Conservation (phyloP, 257 asterid genomes). For the Agastache rugosa region DNA sequence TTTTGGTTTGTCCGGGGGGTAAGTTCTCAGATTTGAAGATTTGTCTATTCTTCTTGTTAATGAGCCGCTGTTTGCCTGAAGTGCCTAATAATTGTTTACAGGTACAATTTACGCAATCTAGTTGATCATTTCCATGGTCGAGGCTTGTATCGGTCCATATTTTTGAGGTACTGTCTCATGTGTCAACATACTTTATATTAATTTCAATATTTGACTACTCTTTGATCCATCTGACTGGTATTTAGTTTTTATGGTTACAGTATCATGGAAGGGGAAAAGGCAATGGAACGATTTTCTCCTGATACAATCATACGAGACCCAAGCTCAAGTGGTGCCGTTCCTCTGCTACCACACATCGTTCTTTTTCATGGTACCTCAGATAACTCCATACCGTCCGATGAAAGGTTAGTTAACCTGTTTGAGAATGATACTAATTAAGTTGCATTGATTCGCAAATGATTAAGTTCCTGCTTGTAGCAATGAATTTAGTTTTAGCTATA, state of each 20-base stretch:
- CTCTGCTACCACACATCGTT: constrained; percentile 72
- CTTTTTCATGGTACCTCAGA: constrained; percentile 87
- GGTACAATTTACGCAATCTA: constrained; percentile 81
- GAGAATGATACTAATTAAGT: constrained; percentile 11
- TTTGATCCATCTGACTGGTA: constrained; percentile 24
- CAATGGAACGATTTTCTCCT: constrained; percentile 78
- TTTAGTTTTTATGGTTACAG: constrained; percentile 48
- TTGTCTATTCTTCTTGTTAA: constrained; percentile 16
- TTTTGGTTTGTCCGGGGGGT: constrained; percentile 99
- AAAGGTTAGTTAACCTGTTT: constrained; percentile 65
- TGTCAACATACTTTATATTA: background rate
- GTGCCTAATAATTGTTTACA: constrained; percentile 39
- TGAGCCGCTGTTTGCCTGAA: constrained; percentile 24
- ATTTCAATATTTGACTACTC: constrained; percentile 7
- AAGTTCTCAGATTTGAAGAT: constrained; percentile 40
- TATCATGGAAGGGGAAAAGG: constrained; percentile 94
- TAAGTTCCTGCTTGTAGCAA: background rate
- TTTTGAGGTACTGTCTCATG: constrained; percentile 65
- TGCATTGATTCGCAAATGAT: constrained; percentile 10
- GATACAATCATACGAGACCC: constrained; percentile 62
- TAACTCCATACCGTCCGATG: constrained; percentile 76
- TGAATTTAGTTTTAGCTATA: too few species aligned
- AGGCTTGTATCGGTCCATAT: constrained; percentile 92
- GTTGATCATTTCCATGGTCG: constrained; percentile 91
- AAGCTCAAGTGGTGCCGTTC: constrained; percentile 47